These are phyloP conservation scores for Cenococcum geophilum DNA, from an alignment of 495 filamentous ascomycete genomes.

Conservation along the genomic window DNA sequence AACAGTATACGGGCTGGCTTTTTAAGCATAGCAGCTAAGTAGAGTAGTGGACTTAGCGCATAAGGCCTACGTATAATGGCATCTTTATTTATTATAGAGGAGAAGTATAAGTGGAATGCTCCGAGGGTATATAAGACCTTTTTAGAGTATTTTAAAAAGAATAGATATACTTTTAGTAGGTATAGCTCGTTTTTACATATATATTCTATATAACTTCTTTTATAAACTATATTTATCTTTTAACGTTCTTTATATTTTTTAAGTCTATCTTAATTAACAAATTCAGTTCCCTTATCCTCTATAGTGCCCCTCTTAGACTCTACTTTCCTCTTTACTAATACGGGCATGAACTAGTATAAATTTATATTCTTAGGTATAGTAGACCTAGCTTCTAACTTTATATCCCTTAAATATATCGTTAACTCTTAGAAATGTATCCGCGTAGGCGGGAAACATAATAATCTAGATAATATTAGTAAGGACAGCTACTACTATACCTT, in stretches of 20 bases:
- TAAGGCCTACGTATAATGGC: conserved; percentile 25
- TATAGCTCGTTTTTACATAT: conserved; percentile 9
- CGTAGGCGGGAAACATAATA: conserved; percentile 98
- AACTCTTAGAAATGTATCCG: conserved; percentile 99
- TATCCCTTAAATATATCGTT: conserved; percentile 81
- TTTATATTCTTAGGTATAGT: conserved; percentile 94
- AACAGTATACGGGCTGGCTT: neutral
- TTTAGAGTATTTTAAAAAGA: conserved; percentile 63
- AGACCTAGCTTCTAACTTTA: conserved; percentile 80
- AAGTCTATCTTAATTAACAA: conserved; percentile 17
- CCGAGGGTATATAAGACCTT: conserved; percentile 58
- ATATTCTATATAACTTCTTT: neutral
- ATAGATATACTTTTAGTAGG: conserved; percentile 65
- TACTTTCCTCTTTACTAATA: conserved; percentile 93
- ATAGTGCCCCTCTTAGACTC: conserved; percentile 94
- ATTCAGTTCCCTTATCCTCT: conserved; percentile 80
- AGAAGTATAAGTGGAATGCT: conserved; percentile 55
- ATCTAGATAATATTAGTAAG: conserved; percentile 98
- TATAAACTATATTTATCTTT: neutral
- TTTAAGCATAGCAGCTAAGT: neutral
- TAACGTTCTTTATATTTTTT: neutral
- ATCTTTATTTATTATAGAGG: conserved; percentile 25
- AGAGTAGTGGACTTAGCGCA: neutral
- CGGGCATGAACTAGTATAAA: conserved; percentile 99
- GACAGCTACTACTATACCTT: conserved; percentile 99